Evolutionary conservation across 352 stramenopile species (phyloP), one percentile per base, ranked within the genome.

Genomic region (Labyrinthula sp.): DNA sequence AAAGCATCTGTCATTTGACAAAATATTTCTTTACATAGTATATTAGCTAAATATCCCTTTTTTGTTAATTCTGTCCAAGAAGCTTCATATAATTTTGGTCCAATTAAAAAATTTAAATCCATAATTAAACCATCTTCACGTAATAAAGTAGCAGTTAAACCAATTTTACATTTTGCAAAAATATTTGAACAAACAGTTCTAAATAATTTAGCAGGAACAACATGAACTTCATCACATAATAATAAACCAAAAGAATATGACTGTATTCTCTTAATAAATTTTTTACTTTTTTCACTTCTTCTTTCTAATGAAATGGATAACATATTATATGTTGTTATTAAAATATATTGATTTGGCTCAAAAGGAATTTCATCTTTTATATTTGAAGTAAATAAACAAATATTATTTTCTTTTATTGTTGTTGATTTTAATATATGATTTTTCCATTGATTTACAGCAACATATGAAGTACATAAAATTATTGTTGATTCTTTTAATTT

Each of bases 11-110:
- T 82, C 89, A 99, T 98, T 28, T 84, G 83, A 56, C 88, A 97
- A 85, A 89, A 97, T 9, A 95, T 78, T 64, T 97, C 90, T 2
- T 95, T 73, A 50, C 89, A 97, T 49, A 80, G 81, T 2, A 97
- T 86, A 56, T 94, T 94, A 17, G 88, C 86, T 28, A 97, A 56
- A 59, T 93, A 95, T 2, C 88, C 47, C 8, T 56, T 48, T 36
- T 67, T 50, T 14, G 89, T 98, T 6, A 99, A 65, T 68, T 99
- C 90, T 82, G 97, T 97, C 90, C 90, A 99, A 63, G 97, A 97
- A 21, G 89, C 90, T 57, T 92, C 78, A 62, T 89, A 89, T 1
- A 87, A 58, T 60, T 96, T 96, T 0, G 86, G 87, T 10, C 89
- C 90, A 54, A 99, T 97, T 8, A 98, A 71, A 65, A 94, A 95